Evolutionary conservation across 2,329 filamentous ascomycete species (phyloP).

Genomic region (Aspergillus sp.): DNA sequence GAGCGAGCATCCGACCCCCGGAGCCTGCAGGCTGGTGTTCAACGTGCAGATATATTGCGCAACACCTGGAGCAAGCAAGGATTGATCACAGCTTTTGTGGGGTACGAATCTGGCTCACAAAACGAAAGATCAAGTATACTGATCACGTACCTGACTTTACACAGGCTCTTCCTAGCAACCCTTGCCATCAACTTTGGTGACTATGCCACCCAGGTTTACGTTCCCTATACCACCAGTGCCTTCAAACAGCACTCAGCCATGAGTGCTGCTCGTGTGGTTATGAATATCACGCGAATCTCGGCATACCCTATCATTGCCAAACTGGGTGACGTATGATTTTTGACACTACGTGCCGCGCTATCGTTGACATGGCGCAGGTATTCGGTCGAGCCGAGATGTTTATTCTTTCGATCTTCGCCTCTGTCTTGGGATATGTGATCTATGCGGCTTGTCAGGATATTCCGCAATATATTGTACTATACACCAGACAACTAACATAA

Average conservation of each 20-base stretch:
- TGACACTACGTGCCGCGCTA: fast-evolving
- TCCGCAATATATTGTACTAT: constrained; percentile 28
- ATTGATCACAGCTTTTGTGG: constrained; percentile 18
- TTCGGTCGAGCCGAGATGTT: constrained; percentile 64
- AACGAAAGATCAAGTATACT: neutral
- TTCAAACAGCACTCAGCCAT: constrained; percentile 27
- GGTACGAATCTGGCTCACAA: constrained; percentile 1
- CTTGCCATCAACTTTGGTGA: constrained; percentile 22
- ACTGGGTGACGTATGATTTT: constrained; percentile 18
- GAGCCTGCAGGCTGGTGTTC: constrained; percentile 21
- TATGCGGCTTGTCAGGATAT: constrained; percentile 58
- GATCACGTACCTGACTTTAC: neutral
- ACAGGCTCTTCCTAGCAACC: constrained; percentile 19
- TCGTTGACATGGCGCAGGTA: constrained; percentile 33
- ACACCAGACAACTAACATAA: constrained; percentile 38
- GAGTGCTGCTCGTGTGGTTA: constrained; percentile 23
- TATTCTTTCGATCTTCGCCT: constrained; percentile 53
- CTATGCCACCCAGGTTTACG: constrained; percentile 23
- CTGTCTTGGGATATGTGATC: constrained; percentile 57
- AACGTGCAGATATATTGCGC: constrained; percentile 19
- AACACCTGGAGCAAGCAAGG: constrained; percentile 20
- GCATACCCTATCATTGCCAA: constrained; percentile 29
- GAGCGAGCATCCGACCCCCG: constrained; percentile 6
- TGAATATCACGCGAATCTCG: constrained; percentile 24
- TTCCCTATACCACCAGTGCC: constrained; percentile 21